Conservation (phyloP, 495 filamentous ascomycete genomes). For the Staphylotrichum tortipilum region DNA sequence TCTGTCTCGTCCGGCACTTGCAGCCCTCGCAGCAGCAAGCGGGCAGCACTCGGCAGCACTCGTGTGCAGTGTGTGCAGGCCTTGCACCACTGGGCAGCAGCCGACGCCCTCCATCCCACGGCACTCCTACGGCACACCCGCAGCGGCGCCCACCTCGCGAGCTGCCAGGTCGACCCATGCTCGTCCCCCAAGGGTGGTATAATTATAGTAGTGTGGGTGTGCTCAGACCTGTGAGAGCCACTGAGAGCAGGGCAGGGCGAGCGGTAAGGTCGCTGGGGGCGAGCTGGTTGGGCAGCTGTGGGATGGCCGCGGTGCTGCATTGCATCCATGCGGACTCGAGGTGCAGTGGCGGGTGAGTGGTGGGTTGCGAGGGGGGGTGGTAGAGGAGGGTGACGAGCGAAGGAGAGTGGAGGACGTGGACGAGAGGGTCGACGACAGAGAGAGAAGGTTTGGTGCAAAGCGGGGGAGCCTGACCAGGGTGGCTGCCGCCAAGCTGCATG, state of each 20-base stretch:
- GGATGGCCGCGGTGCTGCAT: slow-evolving; percentile 10
- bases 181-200: slow-evolving; percentile 11
- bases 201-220: slow-evolving; percentile 33
- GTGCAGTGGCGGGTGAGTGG: slow-evolving; percentile 6
- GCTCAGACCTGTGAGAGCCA: slow-evolving; percentile 11
- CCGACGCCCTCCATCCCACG: too few relatives aligned
- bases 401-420: too few relatives aligned
- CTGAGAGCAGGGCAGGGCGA: slow-evolving; percentile 12
- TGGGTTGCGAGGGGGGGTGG: slow-evolving; percentile 5
- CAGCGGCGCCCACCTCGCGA: too few relatives aligned
- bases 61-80: too few relatives aligned
- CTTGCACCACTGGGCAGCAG: too few relatives aligned
- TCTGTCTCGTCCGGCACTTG: slow-evolving; percentile 1
- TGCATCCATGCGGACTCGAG: slow-evolving; percentile 16
- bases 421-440: too few relatives aligned
- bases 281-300: slow-evolving; percentile 34
- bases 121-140: too few relatives aligned
- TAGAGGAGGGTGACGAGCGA: too few relatives aligned
- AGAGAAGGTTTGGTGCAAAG: background rate
- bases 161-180: too few relatives aligned
- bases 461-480: background rate
- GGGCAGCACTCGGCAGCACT: background rate
- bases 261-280: slow-evolving; percentile 29
- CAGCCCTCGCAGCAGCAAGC: background rate
- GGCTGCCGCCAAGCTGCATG: background rate